Evolutionary conservation across 2,329 filamentous ascomycete species (phyloP).

Genomic region (Monosporascus sp.): DNA sequence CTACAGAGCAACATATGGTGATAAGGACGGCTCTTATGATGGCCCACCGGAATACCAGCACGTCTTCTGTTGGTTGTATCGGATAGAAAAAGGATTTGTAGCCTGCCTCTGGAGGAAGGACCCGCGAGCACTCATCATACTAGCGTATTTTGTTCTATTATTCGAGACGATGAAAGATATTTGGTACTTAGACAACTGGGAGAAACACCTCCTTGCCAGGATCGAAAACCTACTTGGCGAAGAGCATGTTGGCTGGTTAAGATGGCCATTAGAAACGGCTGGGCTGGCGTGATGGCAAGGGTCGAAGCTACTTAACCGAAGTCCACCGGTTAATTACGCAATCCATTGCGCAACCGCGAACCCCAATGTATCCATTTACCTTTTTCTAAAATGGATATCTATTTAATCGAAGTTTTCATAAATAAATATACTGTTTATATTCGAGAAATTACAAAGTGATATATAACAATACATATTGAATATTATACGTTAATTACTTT

Average conservation of each 20-base stretch:
- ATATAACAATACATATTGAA: too few species aligned
- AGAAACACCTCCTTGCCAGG: conserved; percentile 2
- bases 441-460: too few species aligned
- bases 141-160: conserved; percentile 4
- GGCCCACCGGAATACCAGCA: conserved; percentile 13
- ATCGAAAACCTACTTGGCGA: neutral
- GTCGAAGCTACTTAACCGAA: too few species aligned
- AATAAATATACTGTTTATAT: too few species aligned
- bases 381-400: too few species aligned
- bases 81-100: conserved; percentile 21
- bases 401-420: too few species aligned
- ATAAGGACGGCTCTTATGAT: conserved; percentile 10
- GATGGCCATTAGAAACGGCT: neutral
- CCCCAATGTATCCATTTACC: too few species aligned
- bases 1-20: conserved; percentile 5
- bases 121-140: conserved; percentile 16
- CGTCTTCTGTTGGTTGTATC: conserved; percentile 25
- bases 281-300: neutral
- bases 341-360: too few species aligned
- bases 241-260: neutral
- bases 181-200: conserved; percentile 6
- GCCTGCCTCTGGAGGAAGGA: conserved; percentile 20
- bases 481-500: too few species aligned
- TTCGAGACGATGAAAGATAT: neutral
- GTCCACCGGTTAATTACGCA: too few species aligned